Percentiles rank a stretch among this genome's conserved stretches.
These are phyloP conservation scores for Suillus lakei DNA, from an alignment of 768 basidiomycete genomes.

Conservation along the genomic window DNA sequence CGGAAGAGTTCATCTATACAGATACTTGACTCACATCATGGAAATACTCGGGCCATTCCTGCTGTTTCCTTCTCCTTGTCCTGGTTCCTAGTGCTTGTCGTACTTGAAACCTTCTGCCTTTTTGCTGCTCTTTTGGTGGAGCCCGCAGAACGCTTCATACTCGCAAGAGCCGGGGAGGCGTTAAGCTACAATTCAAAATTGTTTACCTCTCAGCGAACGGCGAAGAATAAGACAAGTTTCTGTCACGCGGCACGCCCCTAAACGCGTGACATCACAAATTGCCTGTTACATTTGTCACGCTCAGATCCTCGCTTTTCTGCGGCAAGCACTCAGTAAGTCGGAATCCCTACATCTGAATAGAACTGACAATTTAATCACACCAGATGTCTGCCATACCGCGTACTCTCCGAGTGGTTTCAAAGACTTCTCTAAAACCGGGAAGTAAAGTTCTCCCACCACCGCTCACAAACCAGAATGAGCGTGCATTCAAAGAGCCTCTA, in stretches of 20 bases:
- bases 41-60: slow-evolving; percentile 69
- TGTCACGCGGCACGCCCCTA: slow-evolving; percentile 3
- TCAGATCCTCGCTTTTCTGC: background rate
- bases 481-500: slow-evolving; percentile 37
- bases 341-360: background rate
- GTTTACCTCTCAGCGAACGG: background rate
- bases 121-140: slow-evolving; percentile 12
- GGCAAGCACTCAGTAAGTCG: background rate
- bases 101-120: slow-evolving; percentile 16
- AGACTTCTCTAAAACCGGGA: slow-evolving; percentile 27
- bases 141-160: background rate
- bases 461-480: slow-evolving; percentile 36
- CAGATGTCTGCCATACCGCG: slow-evolving; percentile 14
- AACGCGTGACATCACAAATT: slow-evolving; percentile 3
- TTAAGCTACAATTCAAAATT: background rate
- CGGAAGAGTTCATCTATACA: background rate
- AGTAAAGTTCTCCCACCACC: slow-evolving; percentile 32
- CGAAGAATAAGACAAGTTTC: background rate
- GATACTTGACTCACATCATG: slow-evolving; percentile 41
- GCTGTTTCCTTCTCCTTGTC: slow-evolving; percentile 23
- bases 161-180: slow-evolving; percentile 20
- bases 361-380: background rate
- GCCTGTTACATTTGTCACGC: background rate
- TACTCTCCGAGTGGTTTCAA: slow-evolving; percentile 43
- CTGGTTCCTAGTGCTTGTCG: slow-evolving; percentile 19